These are phyloP conservation scores for Spatholobus suberectus DNA, from an alignment of 306 rosid species.

Conservation along the genomic window DNA sequence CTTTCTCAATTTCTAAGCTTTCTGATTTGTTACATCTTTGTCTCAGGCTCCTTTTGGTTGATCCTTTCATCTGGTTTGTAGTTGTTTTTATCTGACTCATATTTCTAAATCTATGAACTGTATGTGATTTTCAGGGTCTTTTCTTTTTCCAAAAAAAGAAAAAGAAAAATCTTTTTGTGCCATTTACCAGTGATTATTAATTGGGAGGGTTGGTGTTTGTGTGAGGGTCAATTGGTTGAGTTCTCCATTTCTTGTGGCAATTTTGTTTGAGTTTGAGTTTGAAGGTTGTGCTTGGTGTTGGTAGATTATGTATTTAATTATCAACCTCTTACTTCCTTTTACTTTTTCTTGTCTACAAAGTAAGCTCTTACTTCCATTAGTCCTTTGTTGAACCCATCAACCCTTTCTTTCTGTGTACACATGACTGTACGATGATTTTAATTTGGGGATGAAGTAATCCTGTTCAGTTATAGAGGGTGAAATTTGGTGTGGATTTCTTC, in stretches of 20 bases:
- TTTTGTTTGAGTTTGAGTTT: slow-evolving; percentile 29
- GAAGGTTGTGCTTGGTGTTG: not conserved
- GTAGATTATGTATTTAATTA: not conserved
- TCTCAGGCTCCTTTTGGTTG: slow-evolving; percentile 9
- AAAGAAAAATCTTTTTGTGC: not conserved
- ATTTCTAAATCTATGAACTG: not conserved
- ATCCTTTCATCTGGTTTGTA: not conserved
- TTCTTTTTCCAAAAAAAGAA: no score
- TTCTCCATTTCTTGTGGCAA: not conserved
- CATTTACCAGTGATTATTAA: not conserved
- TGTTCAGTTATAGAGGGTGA: slow-evolving; percentile 22
- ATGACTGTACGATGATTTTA: not conserved
- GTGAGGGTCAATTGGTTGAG: slow-evolving; percentile 4
- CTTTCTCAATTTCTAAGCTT: not conserved
- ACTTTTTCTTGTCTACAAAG: not conserved
- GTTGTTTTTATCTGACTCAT: not conserved
- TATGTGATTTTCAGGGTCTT: not conserved
- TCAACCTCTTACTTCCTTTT: not conserved
- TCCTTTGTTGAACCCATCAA: not conserved
- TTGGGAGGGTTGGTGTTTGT: not conserved
- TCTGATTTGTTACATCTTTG: not conserved
- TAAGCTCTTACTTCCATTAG: not conserved
- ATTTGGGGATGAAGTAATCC: not conserved
- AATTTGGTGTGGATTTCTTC: slow-evolving; percentile 1
- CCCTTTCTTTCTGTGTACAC: not conserved